Conservation (phyloP, 1,139 yeast genomes). For the Yamadazyma siamensis region DNA sequence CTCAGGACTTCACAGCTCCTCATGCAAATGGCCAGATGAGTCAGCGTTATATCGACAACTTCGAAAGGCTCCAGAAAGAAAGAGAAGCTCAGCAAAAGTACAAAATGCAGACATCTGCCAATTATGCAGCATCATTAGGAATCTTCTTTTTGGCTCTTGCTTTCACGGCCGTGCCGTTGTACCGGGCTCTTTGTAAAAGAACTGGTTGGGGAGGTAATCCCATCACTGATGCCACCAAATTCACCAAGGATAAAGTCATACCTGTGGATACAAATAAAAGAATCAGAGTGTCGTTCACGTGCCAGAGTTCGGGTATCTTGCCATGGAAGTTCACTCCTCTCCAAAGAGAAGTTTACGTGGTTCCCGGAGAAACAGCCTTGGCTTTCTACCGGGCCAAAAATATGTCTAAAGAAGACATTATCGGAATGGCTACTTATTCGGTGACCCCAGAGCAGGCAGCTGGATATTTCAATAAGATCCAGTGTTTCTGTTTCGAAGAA, state of each 20-base stretch:
- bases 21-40: conserved; percentile 14
- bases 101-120: conserved; percentile 53
- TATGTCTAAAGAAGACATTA: conserved; percentile 79
- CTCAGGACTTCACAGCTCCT: no score
- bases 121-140: conserved; percentile 71
- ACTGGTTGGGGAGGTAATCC: conserved; percentile 98
- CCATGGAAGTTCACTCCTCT: conserved; percentile 98
- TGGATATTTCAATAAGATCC: conserved; percentile 93
- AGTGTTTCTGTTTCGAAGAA: conserved; percentile 97
- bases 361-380: conserved; percentile 97
- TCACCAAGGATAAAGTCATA: conserved; percentile 81
- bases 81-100: conserved; percentile 29
- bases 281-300: conserved; percentile 79
- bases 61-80: conserved; percentile 15
- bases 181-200: conserved; percentile 87
- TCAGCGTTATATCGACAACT: conserved; percentile 14
- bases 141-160: conserved; percentile 75
- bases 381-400: conserved; percentile 95
- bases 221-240: conserved; percentile 73
- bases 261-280: conserved; percentile 87
- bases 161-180: conserved; percentile 90
- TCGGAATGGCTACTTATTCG: conserved; percentile 97
- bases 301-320: conserved; percentile 84
- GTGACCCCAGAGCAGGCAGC: conserved; percentile 97
- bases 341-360: conserved; percentile 87